These are phyloP conservation scores for Obelidium mucronatum DNA, from an alignment of 192 early-diverging fungal species.

Conservation along the genomic window DNA sequence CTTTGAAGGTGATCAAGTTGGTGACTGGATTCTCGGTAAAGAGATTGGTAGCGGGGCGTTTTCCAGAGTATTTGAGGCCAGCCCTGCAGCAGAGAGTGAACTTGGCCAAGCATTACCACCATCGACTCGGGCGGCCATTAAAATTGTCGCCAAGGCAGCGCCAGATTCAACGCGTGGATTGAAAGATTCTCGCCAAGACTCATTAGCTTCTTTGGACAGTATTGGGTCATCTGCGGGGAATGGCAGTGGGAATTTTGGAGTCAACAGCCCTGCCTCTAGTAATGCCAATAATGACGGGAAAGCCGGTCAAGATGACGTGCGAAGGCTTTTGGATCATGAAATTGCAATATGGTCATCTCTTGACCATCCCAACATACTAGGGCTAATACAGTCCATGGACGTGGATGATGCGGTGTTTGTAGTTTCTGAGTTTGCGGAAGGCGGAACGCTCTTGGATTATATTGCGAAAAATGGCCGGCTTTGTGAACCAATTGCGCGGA, in stretches of 20 bases:
- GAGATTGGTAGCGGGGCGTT: conserved; percentile 81
- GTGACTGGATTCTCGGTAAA: conserved; percentile 72
- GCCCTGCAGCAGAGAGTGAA: conserved; percentile 49
- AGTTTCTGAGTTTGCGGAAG: conserved; percentile 73
- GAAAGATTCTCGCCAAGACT: not conserved
- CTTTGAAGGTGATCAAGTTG: conserved; percentile 76
- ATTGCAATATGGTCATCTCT: conserved; percentile 72
- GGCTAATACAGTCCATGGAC: conserved; percentile 70
- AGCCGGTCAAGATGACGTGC: conserved; percentile 38
- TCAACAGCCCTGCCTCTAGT: not conserved
- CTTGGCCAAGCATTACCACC: conserved; percentile 17
- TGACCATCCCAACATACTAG: conserved; percentile 72
- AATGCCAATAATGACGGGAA: not conserved
- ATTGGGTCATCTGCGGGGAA: not conserved
- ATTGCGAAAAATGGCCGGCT: conserved; percentile 53
- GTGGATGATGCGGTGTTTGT: conserved; percentile 72
- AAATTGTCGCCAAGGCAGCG: conserved; percentile 68
- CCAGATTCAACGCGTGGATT: not conserved
- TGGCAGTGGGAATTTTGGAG: not conserved
- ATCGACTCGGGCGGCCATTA: conserved; percentile 65
- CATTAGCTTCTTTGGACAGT: not conserved
- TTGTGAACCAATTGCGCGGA: conserved; percentile 56
- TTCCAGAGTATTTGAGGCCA: conserved; percentile 76
- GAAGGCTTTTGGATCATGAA: conserved; percentile 66
- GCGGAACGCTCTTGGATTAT: conserved; percentile 70